Conservation (phyloP, 805 yeast species). For the Metschnikowia lochheadii region DNA sequence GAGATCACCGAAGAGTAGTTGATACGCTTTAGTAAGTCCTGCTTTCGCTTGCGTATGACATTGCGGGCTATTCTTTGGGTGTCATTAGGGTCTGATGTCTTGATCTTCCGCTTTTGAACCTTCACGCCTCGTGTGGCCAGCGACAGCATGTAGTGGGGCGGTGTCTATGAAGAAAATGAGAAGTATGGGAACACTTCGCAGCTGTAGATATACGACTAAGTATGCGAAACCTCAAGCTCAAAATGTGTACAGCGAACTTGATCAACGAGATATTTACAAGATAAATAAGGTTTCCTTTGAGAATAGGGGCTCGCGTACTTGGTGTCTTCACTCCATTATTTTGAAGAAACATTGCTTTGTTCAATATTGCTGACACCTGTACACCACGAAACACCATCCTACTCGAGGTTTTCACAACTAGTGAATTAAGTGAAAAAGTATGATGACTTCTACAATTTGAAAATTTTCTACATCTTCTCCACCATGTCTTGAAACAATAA, state of each 20-base stretch:
- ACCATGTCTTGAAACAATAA: not conserved
- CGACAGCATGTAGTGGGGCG: conserved; percentile 4
- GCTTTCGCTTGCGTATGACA: conserved; percentile 32
- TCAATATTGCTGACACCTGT: too few species aligned
- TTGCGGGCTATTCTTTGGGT: conserved; percentile 24
- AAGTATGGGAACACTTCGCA: not conserved
- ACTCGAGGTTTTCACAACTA: too few species aligned
- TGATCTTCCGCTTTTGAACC: conserved; percentile 24
- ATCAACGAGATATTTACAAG: too few species aligned
- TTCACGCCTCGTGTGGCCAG: conserved; percentile 14
- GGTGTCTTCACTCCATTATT: too few species aligned
- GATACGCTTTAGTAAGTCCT: conserved; percentile 34
- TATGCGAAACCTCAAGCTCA: not conserved
- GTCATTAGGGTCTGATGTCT: conserved; percentile 12
- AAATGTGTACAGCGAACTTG: not conserved
- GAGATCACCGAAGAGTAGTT: conserved; percentile 33
- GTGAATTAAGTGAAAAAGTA: not conserved
- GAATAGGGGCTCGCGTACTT: too few species aligned
- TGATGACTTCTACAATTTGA: not conserved
- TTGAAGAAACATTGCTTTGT: too few species aligned
- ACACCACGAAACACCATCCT: too few species aligned
- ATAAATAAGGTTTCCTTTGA: not conserved
- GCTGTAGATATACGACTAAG: not conserved
- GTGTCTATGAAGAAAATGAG: not conserved
- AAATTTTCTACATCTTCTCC: not conserved